phyloP scores from a whole-genome alignment of 306 rosid species.

The Castanea mollissima region DNA sequence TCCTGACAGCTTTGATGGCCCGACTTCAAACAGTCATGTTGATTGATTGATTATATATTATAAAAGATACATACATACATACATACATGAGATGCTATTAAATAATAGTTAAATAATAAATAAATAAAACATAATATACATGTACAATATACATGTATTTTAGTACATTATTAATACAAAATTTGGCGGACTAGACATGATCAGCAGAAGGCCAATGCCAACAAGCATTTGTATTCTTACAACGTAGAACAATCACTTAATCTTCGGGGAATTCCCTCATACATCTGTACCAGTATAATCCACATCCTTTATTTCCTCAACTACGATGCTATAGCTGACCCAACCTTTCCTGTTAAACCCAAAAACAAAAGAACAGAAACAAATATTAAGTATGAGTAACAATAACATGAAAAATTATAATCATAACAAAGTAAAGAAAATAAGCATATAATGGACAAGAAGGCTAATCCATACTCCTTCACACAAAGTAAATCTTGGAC shows the following conservation, averaged over 20 bases:
- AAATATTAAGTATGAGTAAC: not conserved
- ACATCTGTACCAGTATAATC: constrained; percentile 8
- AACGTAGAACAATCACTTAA: not conserved
- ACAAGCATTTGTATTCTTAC: not conserved
- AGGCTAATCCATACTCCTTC: not conserved
- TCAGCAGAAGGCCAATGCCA: not conserved
- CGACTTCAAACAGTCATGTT: too few species aligned
- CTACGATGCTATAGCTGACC: constrained; percentile 53
- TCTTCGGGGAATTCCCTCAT: not conserved
- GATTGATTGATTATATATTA: too few species aligned
- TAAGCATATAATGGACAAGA: not conserved
- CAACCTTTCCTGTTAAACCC: constrained; percentile 71
- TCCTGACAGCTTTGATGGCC: too few species aligned
- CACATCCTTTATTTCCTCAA: constrained; percentile 3
- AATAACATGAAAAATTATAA: not conserved
- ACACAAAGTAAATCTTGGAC: not conserved
- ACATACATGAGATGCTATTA: not conserved
- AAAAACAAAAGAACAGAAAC: constrained; percentile 6
- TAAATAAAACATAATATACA: not conserved
- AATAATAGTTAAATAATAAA: not conserved
- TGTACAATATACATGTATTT: not conserved
- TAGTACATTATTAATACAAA: constrained; percentile 25
- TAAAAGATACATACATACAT: too few species aligned
- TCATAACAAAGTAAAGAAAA: not conserved
- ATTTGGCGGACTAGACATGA: not conserved